Conservation (phyloP, 257 asterid genomes). For the Paraleonurus japonicus region DNA sequence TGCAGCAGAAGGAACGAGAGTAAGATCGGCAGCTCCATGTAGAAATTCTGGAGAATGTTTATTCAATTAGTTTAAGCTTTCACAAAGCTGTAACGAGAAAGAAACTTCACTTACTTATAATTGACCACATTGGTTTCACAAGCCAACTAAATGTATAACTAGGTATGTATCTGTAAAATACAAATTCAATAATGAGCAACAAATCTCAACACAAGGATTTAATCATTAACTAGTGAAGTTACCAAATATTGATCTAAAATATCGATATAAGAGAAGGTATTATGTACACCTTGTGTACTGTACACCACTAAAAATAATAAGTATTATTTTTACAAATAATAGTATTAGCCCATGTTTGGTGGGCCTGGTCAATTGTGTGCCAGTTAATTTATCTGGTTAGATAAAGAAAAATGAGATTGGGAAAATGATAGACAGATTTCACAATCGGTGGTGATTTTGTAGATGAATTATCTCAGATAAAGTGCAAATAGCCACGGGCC, state of each 20-base stretch:
- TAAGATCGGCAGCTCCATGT: constrained; percentile 94
- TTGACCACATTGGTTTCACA: constrained; percentile 92
- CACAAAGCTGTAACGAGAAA: constrained; percentile 13
- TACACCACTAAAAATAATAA: no score
- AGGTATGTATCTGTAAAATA: constrained; percentile 78
- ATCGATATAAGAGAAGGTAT: no score
- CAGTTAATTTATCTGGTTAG: no score
- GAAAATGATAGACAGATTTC: no score
- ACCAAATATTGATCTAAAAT: neutral
- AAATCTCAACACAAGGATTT: neutral
- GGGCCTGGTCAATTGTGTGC: no score
- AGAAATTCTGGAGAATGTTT: constrained; percentile 66
- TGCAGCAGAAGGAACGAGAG: constrained; percentile 94
- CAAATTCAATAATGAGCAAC: constrained; percentile 29
- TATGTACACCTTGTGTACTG: no score
- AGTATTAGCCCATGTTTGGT: no score
- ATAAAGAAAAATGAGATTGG: no score
- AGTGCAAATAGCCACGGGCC: no score
- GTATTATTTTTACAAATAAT: no score
- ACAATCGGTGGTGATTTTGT: no score
- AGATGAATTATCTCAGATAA: no score
- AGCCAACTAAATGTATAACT: constrained; percentile 96
- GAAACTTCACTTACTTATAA: constrained; percentile 59
- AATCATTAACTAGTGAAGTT: neutral
- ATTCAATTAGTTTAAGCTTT: constrained; percentile 8